Evolutionary conservation across 352 stramenopile species (phyloP).

Genomic region (Globisporangium emineosum): DNA sequence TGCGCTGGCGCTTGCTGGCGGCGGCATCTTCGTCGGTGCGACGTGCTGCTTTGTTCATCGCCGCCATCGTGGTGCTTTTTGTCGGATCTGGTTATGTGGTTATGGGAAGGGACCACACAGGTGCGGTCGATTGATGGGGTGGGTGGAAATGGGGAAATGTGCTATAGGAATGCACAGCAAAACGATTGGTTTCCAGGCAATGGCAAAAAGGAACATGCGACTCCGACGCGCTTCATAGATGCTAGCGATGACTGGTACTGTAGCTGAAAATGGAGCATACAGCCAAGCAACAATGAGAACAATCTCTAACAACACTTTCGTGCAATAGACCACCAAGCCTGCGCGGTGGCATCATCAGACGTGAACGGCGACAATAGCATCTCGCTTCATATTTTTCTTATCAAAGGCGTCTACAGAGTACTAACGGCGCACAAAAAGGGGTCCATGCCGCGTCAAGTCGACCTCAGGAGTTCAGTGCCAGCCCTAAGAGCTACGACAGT

Average conservation of each 20-base stretch:
- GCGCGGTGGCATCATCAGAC: too few relatives aligned
- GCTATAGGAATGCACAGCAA: slow-evolving; percentile 18
- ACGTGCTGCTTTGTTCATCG: slow-evolving; percentile 12
- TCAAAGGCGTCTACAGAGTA: slow-evolving; percentile 17
- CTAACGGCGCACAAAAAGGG: slow-evolving; percentile 14
- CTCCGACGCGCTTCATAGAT: not conserved
- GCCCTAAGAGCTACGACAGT: not conserved
- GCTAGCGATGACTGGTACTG: too few relatives aligned
- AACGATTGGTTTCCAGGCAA: slow-evolving; percentile 33
- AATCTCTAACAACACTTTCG: too few relatives aligned
- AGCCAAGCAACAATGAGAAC: not conserved
- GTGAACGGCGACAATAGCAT: slow-evolving; percentile 6
- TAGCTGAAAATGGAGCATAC: too few relatives aligned
- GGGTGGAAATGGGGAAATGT: not conserved
- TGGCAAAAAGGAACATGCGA: not conserved
- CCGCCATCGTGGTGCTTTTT: not conserved
- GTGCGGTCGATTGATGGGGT: too few relatives aligned
- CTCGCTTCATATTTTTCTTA: slow-evolving; percentile 12
- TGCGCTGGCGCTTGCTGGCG: slow-evolving; percentile 41
- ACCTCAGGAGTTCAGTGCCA: not conserved
- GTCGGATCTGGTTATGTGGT: not conserved
- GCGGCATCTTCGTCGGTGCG: not conserved
- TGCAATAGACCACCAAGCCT: too few relatives aligned
- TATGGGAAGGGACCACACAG: not conserved
- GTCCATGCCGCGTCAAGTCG: not conserved